phyloP scores from a whole-genome alignment of 179 eudicot species.

The Amaranthus tricolor region DNA sequence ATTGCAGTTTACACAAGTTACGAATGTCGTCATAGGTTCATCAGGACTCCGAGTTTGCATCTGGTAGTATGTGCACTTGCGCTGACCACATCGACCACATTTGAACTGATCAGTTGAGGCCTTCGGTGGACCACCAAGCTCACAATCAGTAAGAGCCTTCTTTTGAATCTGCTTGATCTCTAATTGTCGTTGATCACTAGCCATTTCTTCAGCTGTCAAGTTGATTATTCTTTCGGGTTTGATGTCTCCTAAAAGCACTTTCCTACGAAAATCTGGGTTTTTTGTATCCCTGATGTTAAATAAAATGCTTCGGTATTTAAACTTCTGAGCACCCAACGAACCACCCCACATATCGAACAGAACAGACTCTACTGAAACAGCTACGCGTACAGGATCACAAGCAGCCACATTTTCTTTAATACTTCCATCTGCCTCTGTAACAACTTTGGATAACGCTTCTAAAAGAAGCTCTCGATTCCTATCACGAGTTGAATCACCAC shows the following conservation, averaged over 20 bases:
- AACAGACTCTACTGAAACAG: slow-evolving; percentile 57
- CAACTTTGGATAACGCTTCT: slow-evolving; percentile 55
- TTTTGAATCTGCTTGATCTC: slow-evolving; percentile 56
- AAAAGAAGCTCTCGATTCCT: slow-evolving; percentile 57
- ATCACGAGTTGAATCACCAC: slow-evolving; percentile 51
- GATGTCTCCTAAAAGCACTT: slow-evolving; percentile 52
- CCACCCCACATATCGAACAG: slow-evolving; percentile 74
- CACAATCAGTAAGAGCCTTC: slow-evolving; percentile 65
- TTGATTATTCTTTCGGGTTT: slow-evolving; percentile 46
- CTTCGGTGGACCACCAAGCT: slow-evolving; percentile 50
- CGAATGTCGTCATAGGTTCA: slow-evolving; percentile 81
- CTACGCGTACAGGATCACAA: slow-evolving; percentile 66
- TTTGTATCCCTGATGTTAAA: slow-evolving; percentile 71
- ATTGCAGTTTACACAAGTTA: slow-evolving; percentile 68
- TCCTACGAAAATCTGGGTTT: slow-evolving; percentile 74
- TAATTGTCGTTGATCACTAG: slow-evolving; percentile 50
- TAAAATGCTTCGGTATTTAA: slow-evolving; percentile 58
- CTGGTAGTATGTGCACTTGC: slow-evolving; percentile 62
- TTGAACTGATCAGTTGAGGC: slow-evolving; percentile 64
- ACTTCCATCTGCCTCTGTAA: slow-evolving; percentile 42
- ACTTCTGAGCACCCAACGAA: slow-evolving; percentile 54
- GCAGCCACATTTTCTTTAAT: slow-evolving; percentile 38
- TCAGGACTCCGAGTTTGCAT: slow-evolving; percentile 78
- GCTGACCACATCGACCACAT: slow-evolving; percentile 68
- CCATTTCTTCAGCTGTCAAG: slow-evolving; percentile 68